A percentile compares a stretch with the other conserved stretches of the same genome.
phyloP scores from a whole-genome alignment of 805 yeast genomes.

The Yamadazyma insecticola region DNA sequence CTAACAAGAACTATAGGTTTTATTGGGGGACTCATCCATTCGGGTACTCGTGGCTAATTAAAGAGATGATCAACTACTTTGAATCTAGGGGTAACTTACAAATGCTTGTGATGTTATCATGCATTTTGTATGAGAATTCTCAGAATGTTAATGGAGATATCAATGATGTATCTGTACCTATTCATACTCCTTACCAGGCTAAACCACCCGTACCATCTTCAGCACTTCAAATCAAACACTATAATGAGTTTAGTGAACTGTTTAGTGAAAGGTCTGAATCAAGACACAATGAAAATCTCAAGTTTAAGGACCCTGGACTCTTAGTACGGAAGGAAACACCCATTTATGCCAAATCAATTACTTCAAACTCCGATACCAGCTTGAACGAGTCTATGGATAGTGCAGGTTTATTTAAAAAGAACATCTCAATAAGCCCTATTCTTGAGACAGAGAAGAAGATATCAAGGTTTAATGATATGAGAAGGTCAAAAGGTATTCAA shows the following conservation, averaged over 20 bases:
- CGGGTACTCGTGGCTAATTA: slow-evolving; percentile 64
- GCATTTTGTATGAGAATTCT: slow-evolving; percentile 53
- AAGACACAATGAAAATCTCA: too few relatives aligned
- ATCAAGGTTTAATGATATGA: too few relatives aligned
- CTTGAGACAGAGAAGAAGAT: not conserved
- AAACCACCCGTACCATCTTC: slow-evolving; percentile 13
- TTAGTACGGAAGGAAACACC: too few relatives aligned
- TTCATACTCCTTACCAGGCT: slow-evolving; percentile 41
- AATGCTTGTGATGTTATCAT: slow-evolving; percentile 86
- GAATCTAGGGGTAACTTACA: slow-evolving; percentile 67
- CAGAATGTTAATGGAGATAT: slow-evolving; percentile 14
- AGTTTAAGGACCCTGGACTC: too few relatives aligned
- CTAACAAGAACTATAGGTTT: slow-evolving; percentile 25
- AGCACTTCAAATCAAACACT: slow-evolving; percentile 10
- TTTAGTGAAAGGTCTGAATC: too few relatives aligned
- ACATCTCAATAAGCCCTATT: not conserved
- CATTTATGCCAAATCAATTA: too few relatives aligned
- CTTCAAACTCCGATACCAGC: too few relatives aligned
- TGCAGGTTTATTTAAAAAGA: not conserved
- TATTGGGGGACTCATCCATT: slow-evolving; percentile 82
- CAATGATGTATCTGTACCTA: slow-evolving; percentile 27
- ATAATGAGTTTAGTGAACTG: too few relatives aligned
- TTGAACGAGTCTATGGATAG: not conserved
- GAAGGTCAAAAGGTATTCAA: slow-evolving; percentile 5
- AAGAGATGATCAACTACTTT: slow-evolving; percentile 58